A percentile compares a stretch with the other conserved stretches of the same genome.
Evolutionary conservation across 1,139 yeast genomes (phyloP).

Genomic region (Arxiozyma slooffiae): DNA sequence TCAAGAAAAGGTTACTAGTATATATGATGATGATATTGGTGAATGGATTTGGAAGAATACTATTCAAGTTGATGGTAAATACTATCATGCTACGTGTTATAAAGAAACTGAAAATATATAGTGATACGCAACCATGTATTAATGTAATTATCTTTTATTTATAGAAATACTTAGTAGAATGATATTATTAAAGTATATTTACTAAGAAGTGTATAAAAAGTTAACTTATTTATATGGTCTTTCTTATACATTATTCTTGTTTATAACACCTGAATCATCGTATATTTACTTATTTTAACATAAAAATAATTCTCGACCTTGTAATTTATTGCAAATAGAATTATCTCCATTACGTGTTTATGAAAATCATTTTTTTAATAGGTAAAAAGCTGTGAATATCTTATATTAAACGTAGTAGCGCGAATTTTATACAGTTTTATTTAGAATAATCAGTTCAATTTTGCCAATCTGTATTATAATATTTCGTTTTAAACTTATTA

Average conservation of each 20-base stretch:
- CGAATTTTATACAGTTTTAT: too few relatives aligned
- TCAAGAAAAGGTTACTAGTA: constrained; percentile 68
- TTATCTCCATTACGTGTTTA: background rate
- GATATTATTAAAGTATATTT: too few relatives aligned
- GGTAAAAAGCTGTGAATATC: background rate
- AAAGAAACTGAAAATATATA: constrained; percentile 49
- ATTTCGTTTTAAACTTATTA: too few relatives aligned
- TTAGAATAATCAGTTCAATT: background rate
- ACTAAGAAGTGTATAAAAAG: too few relatives aligned
- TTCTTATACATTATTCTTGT: background rate
- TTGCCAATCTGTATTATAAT: too few relatives aligned
- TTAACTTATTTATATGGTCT: too few relatives aligned
- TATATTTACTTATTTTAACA: too few relatives aligned
- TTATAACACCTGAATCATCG: too few relatives aligned
- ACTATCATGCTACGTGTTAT: constrained; percentile 76
- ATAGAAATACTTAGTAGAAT: background rate
- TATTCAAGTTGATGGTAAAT: constrained; percentile 54
- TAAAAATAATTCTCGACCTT: too few relatives aligned
- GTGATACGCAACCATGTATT: background rate
- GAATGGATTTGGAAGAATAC: constrained; percentile 96
- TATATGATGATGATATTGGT: constrained; percentile 80
- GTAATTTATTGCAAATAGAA: too few relatives aligned
- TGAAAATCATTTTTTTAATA: background rate
- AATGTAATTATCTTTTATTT: background rate
- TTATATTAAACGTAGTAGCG: too few relatives aligned